Evolutionary conservation across 768 basidiomycete genomes (phyloP), one percentile per base, ranked within the genome.

Genomic region (Exidia glandulosa): DNA sequence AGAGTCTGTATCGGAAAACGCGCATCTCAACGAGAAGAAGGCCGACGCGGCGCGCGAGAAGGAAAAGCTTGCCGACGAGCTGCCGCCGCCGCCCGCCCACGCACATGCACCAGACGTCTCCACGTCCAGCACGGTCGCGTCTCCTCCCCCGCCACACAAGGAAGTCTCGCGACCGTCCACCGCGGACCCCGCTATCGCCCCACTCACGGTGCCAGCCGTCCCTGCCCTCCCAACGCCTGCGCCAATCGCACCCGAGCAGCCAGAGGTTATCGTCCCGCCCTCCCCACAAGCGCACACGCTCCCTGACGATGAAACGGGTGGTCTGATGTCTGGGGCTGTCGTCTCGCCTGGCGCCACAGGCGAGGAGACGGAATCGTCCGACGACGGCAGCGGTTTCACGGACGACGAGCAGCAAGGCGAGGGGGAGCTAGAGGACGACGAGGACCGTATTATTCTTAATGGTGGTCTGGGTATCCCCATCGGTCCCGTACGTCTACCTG

Each of bases 291-390:
- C 58, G 61, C 12, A 68, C 77, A 64, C 81, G 6, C 67, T 81
- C 3, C 82, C 90, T 7, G 74, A 77, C 27, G 81, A 85, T 9
- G 92, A 94, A 73, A 91, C 92, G 5, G 91, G 85, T 62, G 92
- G 89, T 13, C 76, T 96, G 64, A 90, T 88, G 12, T 91, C 90
- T n/a, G 88, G 90, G 32, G 90, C 90, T 52, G 94, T 95, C 29
- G 89, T 93, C 67, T 81, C 92, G 2, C 93, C 94, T 14, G 93
- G 93, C 32, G 90, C 91, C 27, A 87, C 81, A 59, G 34, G 56
- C 63, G 36, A 45, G 65, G 61, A 67, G 37, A 60, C 25, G 25
- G 50, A 45, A 23, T 23, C 25, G 50, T 54, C 50, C 10, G 30
- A 27, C 50, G 50, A 54, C 29, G 25, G 25, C 10, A 54, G 25